Evolutionary conservation across 208 protist species (phyloP), one percentile per base, ranked within the genome.

Genomic region (Leishmania tarentolae): DNA sequence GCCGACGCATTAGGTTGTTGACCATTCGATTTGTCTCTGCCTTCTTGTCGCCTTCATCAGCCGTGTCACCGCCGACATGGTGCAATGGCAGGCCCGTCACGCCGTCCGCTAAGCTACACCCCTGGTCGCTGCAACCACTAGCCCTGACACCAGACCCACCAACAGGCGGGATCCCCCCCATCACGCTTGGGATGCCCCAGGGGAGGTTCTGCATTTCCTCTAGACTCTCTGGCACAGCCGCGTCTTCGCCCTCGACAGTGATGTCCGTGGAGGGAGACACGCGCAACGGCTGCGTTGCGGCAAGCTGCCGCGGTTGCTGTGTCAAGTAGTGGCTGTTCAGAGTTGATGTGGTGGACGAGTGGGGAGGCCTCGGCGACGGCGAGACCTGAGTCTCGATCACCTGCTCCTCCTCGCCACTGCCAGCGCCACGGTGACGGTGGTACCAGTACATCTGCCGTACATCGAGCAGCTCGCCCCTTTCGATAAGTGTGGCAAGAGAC

Each of bases 381-480:
- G 81, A 53, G 9, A 19, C 17, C 57, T 59, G 82, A 3, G 35
- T 24, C 42, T 17, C 70, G 31, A 17, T 65, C 21, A 1, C 31
- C 57, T 46, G 21, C 71, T 85, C 82, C 57, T 80, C 70, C 50
- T 70, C 69, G 15, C 52, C 46, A 17, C 35, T 47, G 24, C 17
- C 9, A 56, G 53, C 53, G 56, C 28, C 53, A 35, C 53, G 71
- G 40, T 69, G 70, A 31, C 80, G 76, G 56, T 92, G 89, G 57
- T 88, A 91, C 66, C 87, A 82, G 40, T 87, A 74, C 80, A 93
- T 82, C 76, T 83, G 69, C 35, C 78, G 80, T 35, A 93, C 82
- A 50, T 89, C 81, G 19, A 93, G 68, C 40, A 93, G 72, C 75
- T 91, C 87, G 3, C 90, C 90, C 4, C 79, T 75, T 35, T 89